Conservation (phyloP, 2,329 filamentous ascomycete genomes). For the Fusarium neocosmosporiellum region DNA sequence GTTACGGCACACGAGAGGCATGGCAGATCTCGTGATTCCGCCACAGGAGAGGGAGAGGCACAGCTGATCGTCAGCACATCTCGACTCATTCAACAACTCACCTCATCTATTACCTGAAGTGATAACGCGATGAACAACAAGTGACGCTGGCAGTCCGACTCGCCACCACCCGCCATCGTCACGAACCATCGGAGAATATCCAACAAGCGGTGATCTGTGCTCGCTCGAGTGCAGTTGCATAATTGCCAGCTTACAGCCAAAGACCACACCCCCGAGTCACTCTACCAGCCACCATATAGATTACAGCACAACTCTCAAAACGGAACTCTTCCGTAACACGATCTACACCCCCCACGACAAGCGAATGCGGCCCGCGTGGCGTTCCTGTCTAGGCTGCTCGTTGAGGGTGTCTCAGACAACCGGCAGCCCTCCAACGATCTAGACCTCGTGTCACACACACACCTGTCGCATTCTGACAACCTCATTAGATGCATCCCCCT, state of each 20-base stretch:
- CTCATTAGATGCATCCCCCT: background rate
- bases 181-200: background rate
- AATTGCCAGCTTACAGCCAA: background rate
- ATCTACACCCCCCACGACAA: background rate
- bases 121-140: background rate
- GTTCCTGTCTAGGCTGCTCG: background rate
- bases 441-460: background rate
- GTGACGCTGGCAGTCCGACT: background rate
- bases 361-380: constrained; percentile 17
- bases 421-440: background rate
- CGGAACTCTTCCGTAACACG: background rate
- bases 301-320: background rate
- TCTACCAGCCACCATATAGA: background rate
- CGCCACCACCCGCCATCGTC: background rate
- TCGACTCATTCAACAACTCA: background rate
- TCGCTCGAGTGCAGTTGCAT: background rate
- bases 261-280: background rate
- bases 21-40: background rate
- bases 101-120: background rate
- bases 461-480: background rate
- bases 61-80: background rate
- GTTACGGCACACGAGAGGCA: background rate
- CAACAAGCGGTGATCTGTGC: constrained; percentile 1
- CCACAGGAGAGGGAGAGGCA: background rate
- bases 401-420: constrained; percentile 16